Base-by-base conservation (phyloP, 192 early-diverging fungal genomes). In the Paraglomus brasilianum region DNA sequence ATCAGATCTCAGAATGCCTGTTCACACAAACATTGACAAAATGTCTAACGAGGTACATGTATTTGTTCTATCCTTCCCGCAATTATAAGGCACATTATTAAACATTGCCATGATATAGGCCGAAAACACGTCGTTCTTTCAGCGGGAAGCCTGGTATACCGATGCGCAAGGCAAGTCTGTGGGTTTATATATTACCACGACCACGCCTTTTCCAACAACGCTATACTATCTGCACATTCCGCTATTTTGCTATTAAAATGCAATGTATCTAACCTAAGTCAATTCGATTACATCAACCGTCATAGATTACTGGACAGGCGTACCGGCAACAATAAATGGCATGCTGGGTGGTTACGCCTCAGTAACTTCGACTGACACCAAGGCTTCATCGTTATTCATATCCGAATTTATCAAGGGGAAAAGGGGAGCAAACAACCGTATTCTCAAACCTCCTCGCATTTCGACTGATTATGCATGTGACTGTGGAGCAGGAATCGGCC, bases 321-420 rank as follows among this genome's bases (percentile, higher is more conserved):
- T 85, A n/a, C 73, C 79, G 24, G 82, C 91, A 15, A 87, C 89
- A 4, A 85, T 92, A 21, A 83, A 92, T 53, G 96, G 96, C 21
- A 94, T 98, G 87, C 0, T 30, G 30, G 30, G 30, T 1, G 30
- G 30, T 30, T 89, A 94, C 41, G 91, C 82, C 9, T 55, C 75
- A 5, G 80, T 98, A 5, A 85, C 92, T 42, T 83, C 81, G 0
- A 80, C 89, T 5, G 96, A 98, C 71, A 79, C 88, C 49, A 77
- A 78, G 17, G 82, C 85, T 15, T 94, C 91, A 0, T 30, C 30
- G 30, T 30, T 30, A 30, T 30, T 30, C 30, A 30, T 30, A 30
- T 30, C 30, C 30, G 30, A 30, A 30, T 30, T 30, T 30, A 30
- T 30, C 30, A 30, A 30, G 30, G 30, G 30, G 30, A 30, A 30